Base-by-base conservation (phyloP, 2,329 filamentous ascomycete species). In the Aspergillus spinulosporus region DNA sequence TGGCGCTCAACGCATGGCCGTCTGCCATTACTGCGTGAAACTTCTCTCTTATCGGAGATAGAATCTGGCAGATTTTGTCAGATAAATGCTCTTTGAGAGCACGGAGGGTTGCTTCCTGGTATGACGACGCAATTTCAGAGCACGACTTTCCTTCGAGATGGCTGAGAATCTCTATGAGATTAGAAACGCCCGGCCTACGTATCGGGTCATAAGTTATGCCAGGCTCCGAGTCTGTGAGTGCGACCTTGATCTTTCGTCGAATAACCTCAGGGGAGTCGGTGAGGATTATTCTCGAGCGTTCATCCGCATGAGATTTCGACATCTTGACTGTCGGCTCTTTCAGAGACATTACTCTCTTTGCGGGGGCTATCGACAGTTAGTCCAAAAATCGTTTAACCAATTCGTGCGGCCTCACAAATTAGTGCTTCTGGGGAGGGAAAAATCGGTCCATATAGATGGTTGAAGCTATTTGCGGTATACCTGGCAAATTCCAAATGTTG, bases 401-500 rank as follows among this genome's bases (percentile, higher is more conserved):
- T 7, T 11, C 8, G 45, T 15, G 26, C 5, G 3, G 14, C 28
- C 62, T 61, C 78, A 90, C 90, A 88, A 31, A 90, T 82, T 42
- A 95, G 76, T 1, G 89, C 88, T 64, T 88, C 78, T 0, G 92
- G 90, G 1, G 81, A 69, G 0, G 87, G 78, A 2, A 96, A 80
- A n/a, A 84, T 72, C 1, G 76, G 67, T 1, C 84, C 84, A 64
- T 89, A 90, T 2, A 83, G 74, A 68, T 89, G 81, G 73, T 97
- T 97, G 78, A 99, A 97, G 68, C 89, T 89, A 58, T 84, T 88
- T 6, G 88, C 94, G 60, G 92, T 88, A 69, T 95, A 88, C 51
- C 94, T 84, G 1, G 92, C 86, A 70, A 97, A 96, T 72, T 99
- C 94, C 21, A 99, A 84, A 74, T 99, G 94, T 67, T 99, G 94